Percentiles rank a stretch among this genome's conserved stretches.
These are phyloP conservation scores for Populus nigra DNA, from an alignment of 345 rosid genomes.

Conservation along the genomic window DNA sequence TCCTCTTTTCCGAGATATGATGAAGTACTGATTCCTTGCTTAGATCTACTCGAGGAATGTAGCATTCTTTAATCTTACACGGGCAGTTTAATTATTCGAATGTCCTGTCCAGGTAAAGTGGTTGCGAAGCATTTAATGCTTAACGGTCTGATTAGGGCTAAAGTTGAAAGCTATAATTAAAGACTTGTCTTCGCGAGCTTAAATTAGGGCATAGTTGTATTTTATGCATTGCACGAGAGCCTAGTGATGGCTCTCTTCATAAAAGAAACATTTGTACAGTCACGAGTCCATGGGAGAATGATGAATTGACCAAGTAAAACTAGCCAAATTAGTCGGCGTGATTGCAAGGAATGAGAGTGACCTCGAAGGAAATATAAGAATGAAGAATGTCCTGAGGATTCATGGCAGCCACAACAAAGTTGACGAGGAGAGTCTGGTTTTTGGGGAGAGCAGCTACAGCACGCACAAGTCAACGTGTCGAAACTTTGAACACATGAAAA, in stretches of 20 bases:
- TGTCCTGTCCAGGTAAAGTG: background rate
- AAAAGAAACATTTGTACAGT: background rate
- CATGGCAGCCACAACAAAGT: background rate
- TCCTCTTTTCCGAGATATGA: no score
- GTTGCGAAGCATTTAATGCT: background rate
- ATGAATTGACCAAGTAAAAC: background rate
- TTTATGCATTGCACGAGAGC: background rate
- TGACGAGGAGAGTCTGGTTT: slow-evolving; percentile 12
- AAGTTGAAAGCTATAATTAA: no score
- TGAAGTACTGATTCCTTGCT: background rate
- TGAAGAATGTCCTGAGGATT: background rate
- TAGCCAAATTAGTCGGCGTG: background rate
- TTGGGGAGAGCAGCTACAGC: background rate
- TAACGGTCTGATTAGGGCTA: background rate
- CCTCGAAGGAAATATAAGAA: background rate
- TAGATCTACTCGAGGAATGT: background rate
- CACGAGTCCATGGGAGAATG: background rate
- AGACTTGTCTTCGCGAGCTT: background rate
- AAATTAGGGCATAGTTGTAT: slow-evolving; percentile 1
- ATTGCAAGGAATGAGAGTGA: background rate
- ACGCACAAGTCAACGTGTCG: slow-evolving; percentile 5
- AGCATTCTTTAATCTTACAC: background rate
- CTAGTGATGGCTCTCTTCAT: background rate
- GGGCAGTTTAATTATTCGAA: background rate
- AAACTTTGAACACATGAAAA: background rate